Conservation (phyloP, 2,329 filamentous ascomycete genomes). For the Colletotrichum phormii region DNA sequence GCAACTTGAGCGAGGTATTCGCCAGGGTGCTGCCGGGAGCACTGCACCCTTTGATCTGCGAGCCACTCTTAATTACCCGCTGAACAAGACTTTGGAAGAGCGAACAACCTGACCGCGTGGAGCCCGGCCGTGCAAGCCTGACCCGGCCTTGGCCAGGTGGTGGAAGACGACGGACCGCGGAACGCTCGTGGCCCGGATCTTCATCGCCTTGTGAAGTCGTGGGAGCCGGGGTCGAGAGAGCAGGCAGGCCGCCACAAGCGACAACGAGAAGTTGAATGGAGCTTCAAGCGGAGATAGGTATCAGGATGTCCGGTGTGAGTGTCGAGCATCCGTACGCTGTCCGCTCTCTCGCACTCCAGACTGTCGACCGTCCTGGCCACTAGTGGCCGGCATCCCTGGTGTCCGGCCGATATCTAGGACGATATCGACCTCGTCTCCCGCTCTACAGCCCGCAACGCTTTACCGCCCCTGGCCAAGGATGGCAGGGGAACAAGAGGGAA, state of each 20-base stretch:
- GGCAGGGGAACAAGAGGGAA: slow-evolving; percentile 1
- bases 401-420: background rate
- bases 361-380: background rate
- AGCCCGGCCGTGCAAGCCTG: slow-evolving; percentile 1
- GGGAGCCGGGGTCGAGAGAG: background rate
- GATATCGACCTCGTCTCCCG: background rate
- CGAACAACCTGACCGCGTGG: slow-evolving; percentile 5
- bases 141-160: background rate
- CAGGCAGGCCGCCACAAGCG: background rate
- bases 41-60: slow-evolving; percentile 14
- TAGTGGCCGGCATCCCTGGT: background rate
- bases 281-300: background rate
- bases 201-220: background rate
- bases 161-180: background rate
- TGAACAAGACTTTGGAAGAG: slow-evolving; percentile 28
- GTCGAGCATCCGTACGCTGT: too few relatives aligned
- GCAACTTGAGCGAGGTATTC: background rate
- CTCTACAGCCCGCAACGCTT: slow-evolving; percentile 12
- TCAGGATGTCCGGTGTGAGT: background rate
- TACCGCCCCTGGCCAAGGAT: background rate
- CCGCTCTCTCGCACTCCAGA: background rate
- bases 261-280: background rate
- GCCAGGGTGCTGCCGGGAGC: slow-evolving; percentile 10
- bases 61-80: slow-evolving; percentile 8
- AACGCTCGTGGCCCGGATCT: background rate